These are phyloP conservation scores for Amanita rimosa DNA, from an alignment of 768 basidiomycete species.

Conservation along the genomic window DNA sequence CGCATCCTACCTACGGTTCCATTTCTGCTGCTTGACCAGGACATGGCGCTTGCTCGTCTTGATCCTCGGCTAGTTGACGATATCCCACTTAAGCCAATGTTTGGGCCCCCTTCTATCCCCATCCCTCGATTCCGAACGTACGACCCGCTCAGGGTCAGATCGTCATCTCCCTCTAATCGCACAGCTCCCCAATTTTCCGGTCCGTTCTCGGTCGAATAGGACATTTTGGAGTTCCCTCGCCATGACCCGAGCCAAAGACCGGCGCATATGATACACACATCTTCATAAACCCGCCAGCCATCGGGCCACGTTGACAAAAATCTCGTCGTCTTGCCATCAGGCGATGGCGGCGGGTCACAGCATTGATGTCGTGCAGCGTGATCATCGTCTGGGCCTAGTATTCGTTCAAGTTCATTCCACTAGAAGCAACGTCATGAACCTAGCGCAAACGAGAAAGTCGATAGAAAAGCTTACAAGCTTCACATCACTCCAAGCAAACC, in stretches of 20 bases:
- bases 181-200: conserved; percentile 46
- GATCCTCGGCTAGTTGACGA: conserved; percentile 23
- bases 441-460: neutral
- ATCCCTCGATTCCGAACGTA: conserved; percentile 51
- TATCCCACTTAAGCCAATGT: conserved; percentile 14
- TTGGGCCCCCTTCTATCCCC: conserved; percentile 61
- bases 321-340: conserved; percentile 21
- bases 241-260: conserved; percentile 72
- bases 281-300: conserved; percentile 76
- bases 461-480: conserved; percentile 39
- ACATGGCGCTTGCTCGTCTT: conserved; percentile 38
- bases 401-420: conserved; percentile 74
- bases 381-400: conserved; percentile 44
- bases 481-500: conserved; percentile 80
- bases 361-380: conserved; percentile 17
- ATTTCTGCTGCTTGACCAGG: conserved; percentile 30
- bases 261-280: conserved; percentile 73
- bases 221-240: conserved; percentile 36
- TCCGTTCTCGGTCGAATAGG: conserved; percentile 38
- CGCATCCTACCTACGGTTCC: conserved; percentile 17
- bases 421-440: conserved; percentile 13
- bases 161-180: conserved; percentile 57
- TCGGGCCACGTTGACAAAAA: conserved; percentile 52
- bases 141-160: conserved; percentile 27
- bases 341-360: conserved; percentile 24